Evolutionary conservation across 2,329 filamentous ascomycete genomes (phyloP).

Genomic region (Botrytis hyacinthi): DNA sequence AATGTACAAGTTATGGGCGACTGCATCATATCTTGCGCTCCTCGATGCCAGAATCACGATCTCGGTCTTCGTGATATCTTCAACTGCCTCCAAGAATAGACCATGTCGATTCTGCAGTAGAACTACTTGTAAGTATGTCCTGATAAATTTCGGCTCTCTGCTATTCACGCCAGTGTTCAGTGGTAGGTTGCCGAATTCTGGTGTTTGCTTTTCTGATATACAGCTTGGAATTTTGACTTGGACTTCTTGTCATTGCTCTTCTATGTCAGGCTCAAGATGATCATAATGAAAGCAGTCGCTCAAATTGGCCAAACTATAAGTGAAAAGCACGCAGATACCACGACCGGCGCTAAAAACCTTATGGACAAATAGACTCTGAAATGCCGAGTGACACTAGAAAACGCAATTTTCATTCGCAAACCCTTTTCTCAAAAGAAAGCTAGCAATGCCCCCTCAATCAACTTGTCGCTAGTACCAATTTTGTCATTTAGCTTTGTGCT

Average conservation of each 20-base stretch:
- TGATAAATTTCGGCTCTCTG: constrained; percentile 95
- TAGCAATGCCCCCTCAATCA: neutral
- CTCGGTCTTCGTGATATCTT: neutral
- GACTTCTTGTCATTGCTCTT: constrained; percentile 99
- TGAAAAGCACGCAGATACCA: constrained; percentile 65
- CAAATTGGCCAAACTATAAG: constrained; percentile 99
- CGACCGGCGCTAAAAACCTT: neutral
- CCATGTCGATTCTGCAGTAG: neutral
- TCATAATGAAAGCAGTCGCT: constrained; percentile 92
- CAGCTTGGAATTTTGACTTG: constrained; percentile 93
- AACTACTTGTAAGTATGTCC: too few species aligned
- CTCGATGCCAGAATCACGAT: neutral
- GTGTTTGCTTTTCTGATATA: constrained; percentile 98
- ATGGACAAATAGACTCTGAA: constrained; percentile 39
- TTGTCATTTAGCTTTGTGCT: neutral
- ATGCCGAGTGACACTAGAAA: neutral
- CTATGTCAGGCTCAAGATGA: constrained; percentile 99
- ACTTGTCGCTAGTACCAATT: neutral
- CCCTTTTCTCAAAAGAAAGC: fast-evolving
- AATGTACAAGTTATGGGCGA: neutral
- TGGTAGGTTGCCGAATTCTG: constrained; percentile 94
- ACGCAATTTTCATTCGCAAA: neutral
- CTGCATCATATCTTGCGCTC: neutral
- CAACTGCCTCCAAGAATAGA: neutral
- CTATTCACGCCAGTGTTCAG: constrained; percentile 65